Percentiles rank a stretch among this genome's conserved stretches.
These are phyloP conservation scores for Fusarium sp. DNA, from an alignment of 2,329 filamentous ascomycete species.

Conservation along the genomic window DNA sequence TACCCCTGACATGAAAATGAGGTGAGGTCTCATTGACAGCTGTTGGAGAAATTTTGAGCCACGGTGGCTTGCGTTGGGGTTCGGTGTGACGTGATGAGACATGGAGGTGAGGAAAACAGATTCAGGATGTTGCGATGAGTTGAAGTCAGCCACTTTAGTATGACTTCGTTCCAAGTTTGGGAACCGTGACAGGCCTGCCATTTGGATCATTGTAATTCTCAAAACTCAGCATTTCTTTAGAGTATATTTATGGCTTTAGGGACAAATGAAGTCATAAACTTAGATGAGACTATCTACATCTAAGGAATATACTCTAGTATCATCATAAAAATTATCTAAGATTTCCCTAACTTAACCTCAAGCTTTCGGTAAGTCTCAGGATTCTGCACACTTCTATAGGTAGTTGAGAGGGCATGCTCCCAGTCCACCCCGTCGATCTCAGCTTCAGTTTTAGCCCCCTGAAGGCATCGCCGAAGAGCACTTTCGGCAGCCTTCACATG, in stretches of 20 bases:
- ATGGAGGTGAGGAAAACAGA: not conserved
- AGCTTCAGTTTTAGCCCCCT: slow-evolving; percentile 31
- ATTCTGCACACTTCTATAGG: slow-evolving; percentile 61
- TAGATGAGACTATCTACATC: not conserved
- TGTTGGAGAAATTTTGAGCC: slow-evolving; percentile 23
- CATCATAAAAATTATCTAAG: not conserved
- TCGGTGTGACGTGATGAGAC: not conserved
- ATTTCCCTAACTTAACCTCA: slow-evolving; percentile 25
- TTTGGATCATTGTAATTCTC: not conserved
- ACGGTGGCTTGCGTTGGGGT: slow-evolving; percentile 16
- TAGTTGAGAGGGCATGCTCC: slow-evolving; percentile 60
- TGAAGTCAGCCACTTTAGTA: not conserved
- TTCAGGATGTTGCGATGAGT: not conserved
- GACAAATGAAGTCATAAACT: not conserved
- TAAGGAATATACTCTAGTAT: not conserved
- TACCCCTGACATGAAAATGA: slow-evolving; percentile 12
- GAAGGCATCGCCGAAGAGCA: slow-evolving; percentile 54
- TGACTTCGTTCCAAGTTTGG: not conserved
- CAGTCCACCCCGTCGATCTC: slow-evolving; percentile 57
- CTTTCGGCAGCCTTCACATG: slow-evolving; percentile 62
- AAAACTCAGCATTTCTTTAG: not conserved
- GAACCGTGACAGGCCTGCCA: not conserved
- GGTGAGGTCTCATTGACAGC: not conserved
- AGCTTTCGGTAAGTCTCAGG: slow-evolving; percentile 55
- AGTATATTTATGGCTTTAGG: too few relatives aligned